A percentile compares a stretch with the other conserved stretches of the same genome.
Conservation (phyloP, 257 asterid genomes). For the Solanum tacnaense region DNA sequence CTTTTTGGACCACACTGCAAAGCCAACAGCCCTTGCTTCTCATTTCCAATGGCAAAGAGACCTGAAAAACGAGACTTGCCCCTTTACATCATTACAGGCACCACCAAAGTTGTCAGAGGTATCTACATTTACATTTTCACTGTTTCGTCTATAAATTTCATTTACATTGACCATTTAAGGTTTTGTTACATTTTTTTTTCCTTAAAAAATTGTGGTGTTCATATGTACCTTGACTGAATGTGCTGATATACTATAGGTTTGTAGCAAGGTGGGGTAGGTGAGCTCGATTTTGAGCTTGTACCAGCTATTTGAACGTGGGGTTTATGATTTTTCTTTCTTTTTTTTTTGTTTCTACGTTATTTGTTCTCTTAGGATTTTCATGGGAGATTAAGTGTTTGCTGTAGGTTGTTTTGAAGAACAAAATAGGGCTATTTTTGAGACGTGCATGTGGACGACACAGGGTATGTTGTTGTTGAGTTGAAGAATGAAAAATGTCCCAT, state of each 20-base stretch:
- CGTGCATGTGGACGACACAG: neutral
- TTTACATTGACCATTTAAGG: neutral
- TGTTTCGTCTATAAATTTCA: neutral
- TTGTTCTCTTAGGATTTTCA: neutral
- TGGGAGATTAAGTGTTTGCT: neutral
- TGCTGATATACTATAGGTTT: neutral
- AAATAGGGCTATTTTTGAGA: neutral
- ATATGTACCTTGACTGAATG: neutral
- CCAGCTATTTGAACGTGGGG: neutral
- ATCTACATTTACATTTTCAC: neutral
- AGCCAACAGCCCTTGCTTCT: neutral
- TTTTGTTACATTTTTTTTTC: neutral
- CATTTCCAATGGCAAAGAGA: constrained; percentile 35
- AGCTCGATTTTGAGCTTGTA: neutral
- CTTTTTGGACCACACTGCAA: neutral
- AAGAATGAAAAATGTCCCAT: neutral
- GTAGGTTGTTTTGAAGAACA: neutral
- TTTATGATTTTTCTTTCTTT: neutral
- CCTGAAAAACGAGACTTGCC: constrained; percentile 35
- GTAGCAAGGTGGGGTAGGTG: neutral
- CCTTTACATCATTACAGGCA: constrained; percentile 43
- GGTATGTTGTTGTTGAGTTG: neutral
- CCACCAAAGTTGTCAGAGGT: constrained; percentile 52
- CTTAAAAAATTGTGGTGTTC: neutral
- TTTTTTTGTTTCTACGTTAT: neutral